Evolutionary conservation across 1,284 basidiomycete species (phyloP), one percentile per base, ranked within the genome.

Genomic region (Cutaneotrichosporon sp.): DNA sequence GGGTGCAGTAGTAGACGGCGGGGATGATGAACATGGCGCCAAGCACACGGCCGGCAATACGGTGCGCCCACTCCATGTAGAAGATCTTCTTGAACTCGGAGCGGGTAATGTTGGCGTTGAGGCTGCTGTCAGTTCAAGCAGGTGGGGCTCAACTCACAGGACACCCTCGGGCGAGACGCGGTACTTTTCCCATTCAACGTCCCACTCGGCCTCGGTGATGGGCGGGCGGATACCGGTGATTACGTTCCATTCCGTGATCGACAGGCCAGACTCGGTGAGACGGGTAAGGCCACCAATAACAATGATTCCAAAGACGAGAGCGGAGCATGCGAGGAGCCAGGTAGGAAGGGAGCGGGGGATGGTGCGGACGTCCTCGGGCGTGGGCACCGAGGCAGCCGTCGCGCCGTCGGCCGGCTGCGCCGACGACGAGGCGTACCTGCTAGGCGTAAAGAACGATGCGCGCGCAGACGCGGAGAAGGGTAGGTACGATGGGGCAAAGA

Each of bases 11-110:
- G 79, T 93, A 89, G 52, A 82, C 77, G 53, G 91, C 77, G 37
- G 93, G 87, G 48, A 84, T 76, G 64, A 92, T 81, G 71, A 93
- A 93, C 40, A 51, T 56, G n/a, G 80, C 64, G 48, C 96, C 96
- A 58, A 97, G 87, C 56, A 93, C 73, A 51, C 96, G 87, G 15
- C 96, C 96, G 46, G 97, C 84, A 49, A 97, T 79, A 39, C 96
- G 88, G 75, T 99, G 96, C 2, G 84, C 83, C 91, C 93, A 98
- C 81, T 99, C 96, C 96, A 94, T 96, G 78, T 87, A 88, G 77
- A 93, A 99, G 62, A 99, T 98, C 58, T 81, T 81, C 76, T 98
- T 98, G 79, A 99, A 99, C 67, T 97, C 88, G 20, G 85, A 80
- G 49, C 97, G 76, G 10, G 84, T 82, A 60, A 97, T 92, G 34